Base-by-base conservation (phyloP, 768 basidiomycete species). In the Rhodotorula kratochvilovae region DNA sequence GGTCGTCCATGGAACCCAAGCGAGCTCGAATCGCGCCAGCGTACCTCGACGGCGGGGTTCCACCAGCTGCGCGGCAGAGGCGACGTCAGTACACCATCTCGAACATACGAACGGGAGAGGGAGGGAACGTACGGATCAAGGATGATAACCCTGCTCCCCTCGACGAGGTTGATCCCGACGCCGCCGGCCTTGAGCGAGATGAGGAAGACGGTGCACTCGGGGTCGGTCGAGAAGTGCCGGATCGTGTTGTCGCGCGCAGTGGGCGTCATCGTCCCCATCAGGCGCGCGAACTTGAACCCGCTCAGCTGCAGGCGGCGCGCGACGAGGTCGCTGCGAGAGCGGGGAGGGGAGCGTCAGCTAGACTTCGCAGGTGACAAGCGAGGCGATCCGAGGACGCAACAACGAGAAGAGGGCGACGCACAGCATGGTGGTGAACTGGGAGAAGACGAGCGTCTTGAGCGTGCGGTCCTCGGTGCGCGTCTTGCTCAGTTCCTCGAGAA, bases 261-360 rank as follows among this genome's bases (percentile, higher is more conserved):
- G 3, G 95, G 93, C n/a, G 88, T 88, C 94, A 98, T 98, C 12
- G 90, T 90, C 46, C 96, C 96, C 81, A 97, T 92, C 56, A 98
- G 83, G 48, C 96, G 89, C 77, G 94, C 98, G 65, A 95, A 86
- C 78, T 84, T 87, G 79, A 97, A 98, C 0, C 95, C 96, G 56
- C 92, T 90, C 67, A 86, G 88, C 79, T 97, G 93, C 69, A 99
- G 81, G 58, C 96, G 84, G 80, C 88, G 96, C 21, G 94, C 92
- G 76, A 97, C 92, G 64, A 99, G 82, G 79, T 99, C 96, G 53
- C 51, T 82, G 76, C 73, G 79, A 79, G 25, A 2, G 10, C 23
- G 23, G 6, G 12, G 17, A 23, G 29, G 25, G 29, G 21, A 12
- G 17, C 23, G 16, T 33, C 17, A 50, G n/a, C 17, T 27, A 33